Evolutionary conservation across 441 rosid species (phyloP).

Genomic region (Euphorbia corollata): DNA sequence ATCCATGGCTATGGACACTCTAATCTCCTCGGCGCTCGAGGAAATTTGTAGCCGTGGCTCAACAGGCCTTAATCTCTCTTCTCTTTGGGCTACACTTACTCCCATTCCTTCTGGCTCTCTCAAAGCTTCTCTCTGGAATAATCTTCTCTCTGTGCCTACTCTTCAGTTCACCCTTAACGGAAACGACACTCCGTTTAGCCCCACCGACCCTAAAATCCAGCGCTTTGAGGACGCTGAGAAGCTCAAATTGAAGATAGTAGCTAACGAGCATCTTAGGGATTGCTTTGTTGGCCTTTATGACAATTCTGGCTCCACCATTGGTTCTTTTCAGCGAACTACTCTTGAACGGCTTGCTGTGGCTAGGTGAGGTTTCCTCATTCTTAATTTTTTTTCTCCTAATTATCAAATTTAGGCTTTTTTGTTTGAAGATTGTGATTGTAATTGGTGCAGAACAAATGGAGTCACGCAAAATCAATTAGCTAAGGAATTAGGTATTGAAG

Average conservation of each 20-base stretch:
- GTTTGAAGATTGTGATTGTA: neutral
- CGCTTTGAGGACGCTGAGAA: slow-evolving; percentile 51
- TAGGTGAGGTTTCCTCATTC: slow-evolving; percentile 29
- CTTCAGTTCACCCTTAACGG: slow-evolving; percentile 42
- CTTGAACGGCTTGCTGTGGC: slow-evolving; percentile 74
- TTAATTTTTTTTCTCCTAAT: neutral
- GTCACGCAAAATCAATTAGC: slow-evolving; percentile 69
- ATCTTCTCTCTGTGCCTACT: slow-evolving; percentile 49
- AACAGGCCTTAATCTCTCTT: slow-evolving; percentile 40
- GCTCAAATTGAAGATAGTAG: slow-evolving; percentile 47
- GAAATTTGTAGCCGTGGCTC: slow-evolving; percentile 66
- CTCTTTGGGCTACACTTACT: slow-evolving; percentile 38
- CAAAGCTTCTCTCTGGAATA: slow-evolving; percentile 50
- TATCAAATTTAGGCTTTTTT: neutral
- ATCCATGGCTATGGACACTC: slow-evolving; percentile 47
- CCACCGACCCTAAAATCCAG: slow-evolving; percentile 45
- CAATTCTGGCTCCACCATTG: slow-evolving; percentile 34
- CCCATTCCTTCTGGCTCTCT: slow-evolving; percentile 33
- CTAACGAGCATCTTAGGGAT: slow-evolving; percentile 60
- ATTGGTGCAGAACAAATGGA: slow-evolving; percentile 53
- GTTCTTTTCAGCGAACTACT: slow-evolving; percentile 45
- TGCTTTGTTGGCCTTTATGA: slow-evolving; percentile 77
- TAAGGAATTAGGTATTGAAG: slow-evolving; percentile 66
- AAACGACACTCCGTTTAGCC: slow-evolving; percentile 23
- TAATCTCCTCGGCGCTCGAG: slow-evolving; percentile 60